Conservation (phyloP, 495 filamentous ascomycete species). For the Rhypophila decipiens region DNA sequence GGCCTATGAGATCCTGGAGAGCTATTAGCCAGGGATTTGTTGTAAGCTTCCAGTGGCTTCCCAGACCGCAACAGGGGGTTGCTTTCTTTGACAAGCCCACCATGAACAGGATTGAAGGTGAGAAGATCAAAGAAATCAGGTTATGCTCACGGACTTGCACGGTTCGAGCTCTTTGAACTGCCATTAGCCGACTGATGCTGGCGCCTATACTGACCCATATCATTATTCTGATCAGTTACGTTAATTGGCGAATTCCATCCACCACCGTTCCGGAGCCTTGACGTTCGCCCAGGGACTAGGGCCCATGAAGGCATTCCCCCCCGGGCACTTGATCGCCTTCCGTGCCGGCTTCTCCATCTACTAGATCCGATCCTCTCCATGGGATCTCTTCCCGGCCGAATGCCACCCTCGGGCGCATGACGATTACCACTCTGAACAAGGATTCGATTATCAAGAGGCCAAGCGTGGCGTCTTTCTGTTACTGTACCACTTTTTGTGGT, state of each 20-base stretch:
- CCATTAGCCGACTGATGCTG: conserved; percentile 5
- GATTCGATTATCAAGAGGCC: conserved; percentile 10
- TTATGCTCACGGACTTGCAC: neutral
- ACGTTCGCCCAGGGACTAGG: no score
- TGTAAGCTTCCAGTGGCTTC: no score
- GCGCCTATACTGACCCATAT: no score
- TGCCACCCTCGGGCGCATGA: conserved; percentile 29
- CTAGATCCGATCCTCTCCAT: conserved; percentile 28
- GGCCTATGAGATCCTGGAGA: conserved; percentile 17
- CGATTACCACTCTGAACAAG: conserved; percentile 19
- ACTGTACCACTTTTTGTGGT: conserved; percentile 5
- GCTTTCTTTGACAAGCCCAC: conserved; percentile 15
- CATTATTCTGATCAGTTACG: no score
- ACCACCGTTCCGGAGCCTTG: neutral
- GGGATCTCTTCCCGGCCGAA: conserved; percentile 26
- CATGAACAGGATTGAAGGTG: conserved; percentile 7
- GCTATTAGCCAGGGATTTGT: conserved; percentile 19
- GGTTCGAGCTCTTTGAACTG: neutral
- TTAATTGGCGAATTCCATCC: no score
- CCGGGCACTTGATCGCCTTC: conserved; percentile 29
- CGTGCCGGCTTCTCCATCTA: conserved; percentile 21
- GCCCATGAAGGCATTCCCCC: conserved; percentile 14
- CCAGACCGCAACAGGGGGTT: conserved; percentile 9
- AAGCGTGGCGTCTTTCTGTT: neutral
- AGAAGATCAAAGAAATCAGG: neutral